Evolutionary conservation across 192 early-diverging fungal genomes (phyloP).

Genomic region (Entomortierella parvispora): DNA sequence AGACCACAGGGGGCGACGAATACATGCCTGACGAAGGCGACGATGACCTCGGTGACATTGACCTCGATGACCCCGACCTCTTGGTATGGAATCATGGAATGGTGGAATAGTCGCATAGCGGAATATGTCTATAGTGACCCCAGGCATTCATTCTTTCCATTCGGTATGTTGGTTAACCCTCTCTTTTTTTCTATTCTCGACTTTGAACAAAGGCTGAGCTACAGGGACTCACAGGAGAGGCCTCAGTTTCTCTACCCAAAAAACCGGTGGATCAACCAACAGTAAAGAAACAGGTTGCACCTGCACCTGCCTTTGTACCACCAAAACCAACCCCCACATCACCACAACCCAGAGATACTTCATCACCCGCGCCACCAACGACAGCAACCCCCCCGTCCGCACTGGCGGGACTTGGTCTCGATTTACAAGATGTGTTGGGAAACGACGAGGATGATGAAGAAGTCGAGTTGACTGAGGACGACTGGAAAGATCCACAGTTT

Average conservation of each 20-base stretch:
- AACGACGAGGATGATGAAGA: slow-evolving; percentile 66
- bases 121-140: not conserved
- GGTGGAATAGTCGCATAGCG: not conserved
- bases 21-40: slow-evolving; percentile 25
- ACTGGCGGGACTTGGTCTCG: slow-evolving; percentile 33
- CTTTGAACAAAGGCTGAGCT: slow-evolving; percentile 55
- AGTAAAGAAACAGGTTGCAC: slow-evolving; percentile 5
- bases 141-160: no score
- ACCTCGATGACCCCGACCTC: slow-evolving; percentile 63
- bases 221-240: slow-evolving; percentile 48
- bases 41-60: slow-evolving; percentile 51
- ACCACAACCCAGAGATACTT: slow-evolving; percentile 15
- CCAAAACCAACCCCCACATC: slow-evolving; percentile 1
- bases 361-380: not conserved
- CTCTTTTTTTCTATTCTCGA: not conserved
- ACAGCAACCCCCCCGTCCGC: slow-evolving; percentile 1
- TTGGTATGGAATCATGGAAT: slow-evolving; percentile 48
- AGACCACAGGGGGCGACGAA: slow-evolving; percentile 19
- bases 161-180: no score
- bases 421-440: slow-evolving; percentile 20
- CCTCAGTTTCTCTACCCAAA: slow-evolving; percentile 21
- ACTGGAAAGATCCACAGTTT: slow-evolving; percentile 81
- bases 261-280: slow-evolving; percentile 11
- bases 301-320: slow-evolving; percentile 5
- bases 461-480: slow-evolving; percentile 75